Base-by-base conservation (phyloP, 768 basidiomycete genomes). In the Phylloporus sp. region DNA sequence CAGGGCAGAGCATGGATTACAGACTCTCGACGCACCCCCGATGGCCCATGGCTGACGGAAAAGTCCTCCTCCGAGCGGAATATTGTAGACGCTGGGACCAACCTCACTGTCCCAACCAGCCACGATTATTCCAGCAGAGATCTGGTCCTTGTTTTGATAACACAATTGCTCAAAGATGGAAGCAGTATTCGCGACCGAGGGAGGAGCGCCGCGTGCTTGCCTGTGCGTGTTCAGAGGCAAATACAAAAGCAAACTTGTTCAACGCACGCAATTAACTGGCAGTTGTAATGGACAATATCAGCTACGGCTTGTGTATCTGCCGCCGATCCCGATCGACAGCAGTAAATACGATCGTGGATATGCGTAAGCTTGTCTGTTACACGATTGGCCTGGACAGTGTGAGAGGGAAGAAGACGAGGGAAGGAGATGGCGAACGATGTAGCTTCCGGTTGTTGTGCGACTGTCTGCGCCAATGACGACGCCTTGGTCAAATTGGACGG, bases 1-100 rank as follows among this genome's bases (percentile, higher is more conserved):
- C 18, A 45, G 29, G 24, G 16, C n/a, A 49, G 9, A 35, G 34
- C 3, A n/a, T 0, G 34, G 22, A 11, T 13, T 2, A 13, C 29
- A 40, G 31, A 31, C 7, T 42, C 31, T 45, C 41, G 39, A 67
- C 81, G 36, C 63, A 90, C 93, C 94, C 69, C 95, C 97, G 57
- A 99, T 98, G 43, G 95, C 92, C 97, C 97, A 99, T 7, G 95
- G 95, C 60, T 95, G 95, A 54, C 90, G 84, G 82, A 99, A 98
- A 41, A 95, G 74, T 24, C 97, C 97, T 47, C 97, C 97, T 22
- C 97, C 97, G 13, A 99, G 78, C 15, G 97, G 95, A 55, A 99
- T 91, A 68, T 95, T 97, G 73, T 94, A 98, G 23, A 98, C 95
- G 54, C 88, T 89, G 2, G 95, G 90, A 16, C 97, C 95, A 32